phyloP scores from a whole-genome alignment of 2,329 filamentous ascomycete species.

The Nectriaceae sp. region DNA sequence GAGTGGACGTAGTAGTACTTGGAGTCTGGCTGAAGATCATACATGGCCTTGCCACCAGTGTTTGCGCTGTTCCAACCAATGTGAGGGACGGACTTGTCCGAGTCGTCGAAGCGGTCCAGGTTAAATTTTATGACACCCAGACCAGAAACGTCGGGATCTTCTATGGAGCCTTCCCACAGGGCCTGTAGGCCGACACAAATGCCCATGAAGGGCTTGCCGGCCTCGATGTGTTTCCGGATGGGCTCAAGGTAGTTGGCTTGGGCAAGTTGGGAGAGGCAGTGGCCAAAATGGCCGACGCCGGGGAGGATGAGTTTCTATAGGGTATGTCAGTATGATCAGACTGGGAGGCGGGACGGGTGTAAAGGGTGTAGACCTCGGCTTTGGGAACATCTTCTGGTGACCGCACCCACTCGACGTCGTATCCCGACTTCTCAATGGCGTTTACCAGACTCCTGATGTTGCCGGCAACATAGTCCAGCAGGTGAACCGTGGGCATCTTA shows the following conservation, averaged over 20 bases:
- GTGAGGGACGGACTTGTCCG: slow-evolving; percentile 89
- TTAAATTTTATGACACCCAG: slow-evolving; percentile 72
- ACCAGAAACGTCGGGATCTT: slow-evolving; percentile 71
- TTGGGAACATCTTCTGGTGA: slow-evolving; percentile 80
- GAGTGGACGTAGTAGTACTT: slow-evolving; percentile 99
- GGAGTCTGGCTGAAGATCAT: slow-evolving; percentile 75
- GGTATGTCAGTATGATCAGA: slow-evolving; percentile 5
- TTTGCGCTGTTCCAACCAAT: slow-evolving; percentile 98
- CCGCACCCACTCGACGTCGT: slow-evolving; percentile 88
- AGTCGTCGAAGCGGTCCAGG: slow-evolving; percentile 76
- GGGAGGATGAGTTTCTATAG: slow-evolving; percentile 87
- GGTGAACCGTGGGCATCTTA: slow-evolving; percentile 74
- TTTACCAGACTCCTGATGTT: slow-evolving; percentile 96
- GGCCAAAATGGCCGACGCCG: slow-evolving; percentile 95
- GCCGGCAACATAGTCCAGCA: slow-evolving; percentile 89
- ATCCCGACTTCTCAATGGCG: slow-evolving; percentile 94
- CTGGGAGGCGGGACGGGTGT: slow-evolving; percentile 7
- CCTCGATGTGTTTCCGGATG: slow-evolving; percentile 77
- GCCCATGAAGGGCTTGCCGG: slow-evolving; percentile 97
- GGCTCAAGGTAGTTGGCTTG: slow-evolving; percentile 82
- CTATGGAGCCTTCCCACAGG: slow-evolving; percentile 82
- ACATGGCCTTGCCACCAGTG: slow-evolving; percentile 61
- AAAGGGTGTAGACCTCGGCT: slow-evolving; percentile 68
- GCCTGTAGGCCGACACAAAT: slow-evolving; percentile 96
- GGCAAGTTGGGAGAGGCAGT: slow-evolving; percentile 85